Percentiles rank a stretch among this genome's conserved stretches.
Evolutionary conservation across 202 grass and related monocot species (phyloP).

Genomic region (Dendrocalamus latiflorus): DNA sequence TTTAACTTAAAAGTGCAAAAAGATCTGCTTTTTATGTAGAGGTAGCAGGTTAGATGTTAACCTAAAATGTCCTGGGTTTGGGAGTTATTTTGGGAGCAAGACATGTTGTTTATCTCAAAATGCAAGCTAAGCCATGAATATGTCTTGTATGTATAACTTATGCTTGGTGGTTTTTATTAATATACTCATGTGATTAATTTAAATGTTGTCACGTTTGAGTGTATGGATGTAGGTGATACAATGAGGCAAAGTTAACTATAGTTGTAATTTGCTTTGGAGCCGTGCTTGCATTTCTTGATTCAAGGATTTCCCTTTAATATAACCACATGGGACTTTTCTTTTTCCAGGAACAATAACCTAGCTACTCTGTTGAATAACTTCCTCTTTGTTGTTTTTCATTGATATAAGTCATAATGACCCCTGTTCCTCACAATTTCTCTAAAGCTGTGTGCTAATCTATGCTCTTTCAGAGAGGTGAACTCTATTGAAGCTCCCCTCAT

Average conservation of each 20-base stretch:
- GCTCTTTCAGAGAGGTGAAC: constrained; percentile 50
- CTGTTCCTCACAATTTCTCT: background rate
- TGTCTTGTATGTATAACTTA: background rate
- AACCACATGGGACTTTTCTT: background rate
- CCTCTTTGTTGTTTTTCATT: background rate
- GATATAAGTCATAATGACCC: background rate
- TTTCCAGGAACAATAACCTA: background rate
- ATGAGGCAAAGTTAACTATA: background rate
- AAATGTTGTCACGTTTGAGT: background rate
- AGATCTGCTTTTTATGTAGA: background rate
- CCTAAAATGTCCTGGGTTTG: background rate
- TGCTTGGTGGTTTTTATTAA: background rate
- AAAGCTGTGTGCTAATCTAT: background rate
- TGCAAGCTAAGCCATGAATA: background rate
- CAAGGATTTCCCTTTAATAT: background rate
- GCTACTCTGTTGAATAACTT: background rate
- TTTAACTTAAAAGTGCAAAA: background rate
- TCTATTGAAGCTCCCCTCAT: constrained; percentile 83
- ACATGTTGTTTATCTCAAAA: background rate
- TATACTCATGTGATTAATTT: background rate
- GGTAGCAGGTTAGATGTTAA: background rate
- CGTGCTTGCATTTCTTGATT: background rate
- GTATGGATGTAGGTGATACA: background rate
- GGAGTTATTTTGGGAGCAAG: background rate
- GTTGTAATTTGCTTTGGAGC: background rate